Percentiles rank a stretch among this genome's conserved stretches.
Evolutionary conservation across 805 yeast species (phyloP).

Genomic region (Yarrowia porcina): DNA sequence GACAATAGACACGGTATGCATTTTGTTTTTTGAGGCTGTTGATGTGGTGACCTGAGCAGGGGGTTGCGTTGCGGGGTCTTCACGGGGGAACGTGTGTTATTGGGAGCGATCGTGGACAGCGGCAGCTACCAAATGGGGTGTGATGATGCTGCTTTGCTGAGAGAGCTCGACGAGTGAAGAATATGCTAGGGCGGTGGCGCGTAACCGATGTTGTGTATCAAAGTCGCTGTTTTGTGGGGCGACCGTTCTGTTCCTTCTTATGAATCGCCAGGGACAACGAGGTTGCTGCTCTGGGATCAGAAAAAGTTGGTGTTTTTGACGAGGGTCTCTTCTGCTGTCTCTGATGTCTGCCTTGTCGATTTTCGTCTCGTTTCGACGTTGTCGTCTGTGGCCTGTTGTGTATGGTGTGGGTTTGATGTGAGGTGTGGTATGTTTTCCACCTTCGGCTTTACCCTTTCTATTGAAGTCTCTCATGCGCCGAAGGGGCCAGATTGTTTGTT

Average conservation of each 20-base stretch:
- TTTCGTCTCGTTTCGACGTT: neutral
- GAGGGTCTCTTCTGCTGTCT: neutral
- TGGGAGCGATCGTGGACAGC: neutral
- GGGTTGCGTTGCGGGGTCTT: neutral
- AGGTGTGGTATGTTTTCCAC: neutral
- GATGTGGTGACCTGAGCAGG: neutral
- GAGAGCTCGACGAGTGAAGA: neutral
- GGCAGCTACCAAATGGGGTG: neutral
- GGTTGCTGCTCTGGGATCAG: constrained; percentile 13
- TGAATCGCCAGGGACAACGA: constrained; percentile 18
- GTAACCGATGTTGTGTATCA: neutral
- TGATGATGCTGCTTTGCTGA: neutral
- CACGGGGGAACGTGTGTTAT: neutral
- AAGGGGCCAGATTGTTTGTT: constrained; percentile 18
- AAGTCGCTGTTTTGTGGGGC: neutral
- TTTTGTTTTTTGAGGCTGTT: constrained; percentile 1
- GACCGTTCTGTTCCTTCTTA: neutral
- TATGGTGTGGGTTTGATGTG: constrained; percentile 13
- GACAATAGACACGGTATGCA: constrained; percentile 21
- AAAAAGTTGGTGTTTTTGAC: neutral
- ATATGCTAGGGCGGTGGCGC: neutral
- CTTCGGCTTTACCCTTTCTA: constrained; percentile 22
- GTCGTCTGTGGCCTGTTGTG: constrained; percentile 3
- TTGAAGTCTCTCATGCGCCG: constrained; percentile 22
- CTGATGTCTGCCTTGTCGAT: neutral